A percentile compares a stretch with the other conserved stretches of the same genome.
Evolutionary conservation across 2,329 filamentous ascomycete genomes (phyloP).

Genomic region (Fusarium sp.): DNA sequence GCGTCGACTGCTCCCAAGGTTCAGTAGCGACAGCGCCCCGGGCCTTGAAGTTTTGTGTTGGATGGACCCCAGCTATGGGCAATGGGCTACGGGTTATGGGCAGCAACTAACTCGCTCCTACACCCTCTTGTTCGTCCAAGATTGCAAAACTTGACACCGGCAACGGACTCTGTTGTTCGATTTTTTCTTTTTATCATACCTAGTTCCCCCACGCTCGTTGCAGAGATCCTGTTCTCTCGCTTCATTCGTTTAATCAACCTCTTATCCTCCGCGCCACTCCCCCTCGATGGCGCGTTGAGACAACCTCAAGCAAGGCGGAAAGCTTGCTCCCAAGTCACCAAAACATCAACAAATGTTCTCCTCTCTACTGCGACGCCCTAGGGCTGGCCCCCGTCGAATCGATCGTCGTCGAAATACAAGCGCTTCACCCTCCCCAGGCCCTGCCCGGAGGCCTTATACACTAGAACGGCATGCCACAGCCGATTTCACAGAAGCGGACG

Average conservation of each 20-base stretch:
- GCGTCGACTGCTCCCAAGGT: slow-evolving; percentile 33
- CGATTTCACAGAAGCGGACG: slow-evolving; percentile 76
- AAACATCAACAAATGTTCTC: slow-evolving; percentile 55
- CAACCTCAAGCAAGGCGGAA: slow-evolving; percentile 47
- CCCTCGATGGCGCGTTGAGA: slow-evolving; percentile 49
- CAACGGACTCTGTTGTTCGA: slow-evolving; percentile 41
- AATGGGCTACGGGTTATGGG: neutral
- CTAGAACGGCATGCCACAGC: slow-evolving; percentile 69
- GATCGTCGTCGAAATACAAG: slow-evolving; percentile 50
- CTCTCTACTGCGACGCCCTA: slow-evolving; percentile 55
- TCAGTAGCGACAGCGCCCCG: slow-evolving; percentile 42
- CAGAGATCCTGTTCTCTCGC: slow-evolving; percentile 38
- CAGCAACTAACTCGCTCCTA: slow-evolving; percentile 34
- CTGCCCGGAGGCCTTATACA: slow-evolving; percentile 48
- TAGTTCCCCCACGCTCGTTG: slow-evolving; percentile 31
- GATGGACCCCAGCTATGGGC: slow-evolving; percentile 39
- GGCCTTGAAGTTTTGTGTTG: slow-evolving; percentile 38
- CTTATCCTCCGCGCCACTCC: slow-evolving; percentile 25
- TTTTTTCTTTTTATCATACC: slow-evolving; percentile 28
- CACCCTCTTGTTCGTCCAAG: slow-evolving; percentile 42
- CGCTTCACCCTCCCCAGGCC: slow-evolving; percentile 53
- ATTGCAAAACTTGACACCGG: slow-evolving; percentile 44
- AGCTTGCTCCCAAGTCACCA: slow-evolving; percentile 40
- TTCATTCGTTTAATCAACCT: slow-evolving; percentile 40
- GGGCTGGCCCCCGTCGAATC: slow-evolving; percentile 54